Evolutionary conservation across 2,329 filamentous ascomycete species (phyloP).

Genomic region (Colletotrichum lupini): DNA sequence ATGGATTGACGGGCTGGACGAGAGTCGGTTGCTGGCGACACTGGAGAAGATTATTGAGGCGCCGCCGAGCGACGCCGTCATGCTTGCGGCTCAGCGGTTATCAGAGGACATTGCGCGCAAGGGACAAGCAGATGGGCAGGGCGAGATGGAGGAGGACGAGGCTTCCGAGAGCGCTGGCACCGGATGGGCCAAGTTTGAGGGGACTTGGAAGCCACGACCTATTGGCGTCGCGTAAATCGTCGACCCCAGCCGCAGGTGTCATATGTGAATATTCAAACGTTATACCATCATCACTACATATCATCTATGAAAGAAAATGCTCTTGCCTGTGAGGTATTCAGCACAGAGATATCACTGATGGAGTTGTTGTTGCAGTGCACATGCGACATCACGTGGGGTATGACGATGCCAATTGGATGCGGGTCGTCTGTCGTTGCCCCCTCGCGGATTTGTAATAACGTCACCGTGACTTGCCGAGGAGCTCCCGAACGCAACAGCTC

Average conservation of each 20-base stretch:
- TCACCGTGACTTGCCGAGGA: constrained; percentile 28
- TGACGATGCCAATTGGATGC: constrained; percentile 4
- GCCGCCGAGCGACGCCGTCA: constrained; percentile 54
- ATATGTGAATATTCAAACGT: background rate
- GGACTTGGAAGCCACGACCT: constrained; percentile 67
- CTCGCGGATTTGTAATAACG: constrained; percentile 32
- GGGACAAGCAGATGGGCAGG: constrained; percentile 25
- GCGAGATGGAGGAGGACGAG: constrained; percentile 19
- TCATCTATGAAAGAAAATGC: too few relatives aligned
- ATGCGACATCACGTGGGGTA: constrained; percentile 24
- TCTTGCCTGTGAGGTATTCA: too few relatives aligned
- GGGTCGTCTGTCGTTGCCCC: background rate
- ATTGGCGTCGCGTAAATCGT: constrained; percentile 63
- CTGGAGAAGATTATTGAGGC: constrained; percentile 52
- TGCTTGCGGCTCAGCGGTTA: constrained; percentile 58
- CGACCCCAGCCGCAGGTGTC: too few relatives aligned
- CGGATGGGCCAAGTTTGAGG: constrained; percentile 62
- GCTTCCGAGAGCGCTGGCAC: constrained; percentile 34
- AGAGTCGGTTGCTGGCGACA: constrained; percentile 47
- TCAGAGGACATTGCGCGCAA: constrained; percentile 52
- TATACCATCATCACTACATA: background rate
- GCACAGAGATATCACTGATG: background rate
- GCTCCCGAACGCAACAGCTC: background rate
- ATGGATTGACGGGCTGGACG: constrained; percentile 50
- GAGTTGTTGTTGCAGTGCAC: background rate